These are phyloP conservation scores for Didymella arachidicola DNA, from an alignment of 2,329 filamentous ascomycete genomes.

Conservation along the genomic window DNA sequence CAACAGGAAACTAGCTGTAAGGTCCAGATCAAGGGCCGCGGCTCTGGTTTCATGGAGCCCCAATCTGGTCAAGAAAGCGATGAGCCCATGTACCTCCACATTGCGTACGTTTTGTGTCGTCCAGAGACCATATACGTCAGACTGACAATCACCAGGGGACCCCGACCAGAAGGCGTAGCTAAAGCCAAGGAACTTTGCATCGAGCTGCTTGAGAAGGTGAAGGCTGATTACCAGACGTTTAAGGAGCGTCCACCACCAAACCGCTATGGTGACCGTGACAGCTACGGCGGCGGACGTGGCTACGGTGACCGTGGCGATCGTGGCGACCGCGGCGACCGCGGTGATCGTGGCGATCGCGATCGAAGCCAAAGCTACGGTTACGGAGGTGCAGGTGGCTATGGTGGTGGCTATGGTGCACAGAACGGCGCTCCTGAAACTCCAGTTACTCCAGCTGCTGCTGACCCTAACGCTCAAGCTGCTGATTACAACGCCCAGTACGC, in stretches of 20 bases:
- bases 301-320: slow-evolving; percentile 50
- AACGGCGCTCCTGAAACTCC: slow-evolving; percentile 37
- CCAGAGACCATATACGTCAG: neutral
- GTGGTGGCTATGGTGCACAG: slow-evolving; percentile 45
- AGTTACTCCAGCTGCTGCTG: slow-evolving; percentile 53
- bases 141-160: slow-evolving; percentile 67
- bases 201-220: slow-evolving; percentile 85
- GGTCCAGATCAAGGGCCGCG: slow-evolving; percentile 97
- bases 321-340: slow-evolving; percentile 50
- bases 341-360: slow-evolving; percentile 52
- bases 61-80: slow-evolving; percentile 90
- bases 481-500: slow-evolving; percentile 86
- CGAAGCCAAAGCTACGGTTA: slow-evolving; percentile 53
- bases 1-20: slow-evolving; percentile 94
- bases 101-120: slow-evolving; percentile 70
- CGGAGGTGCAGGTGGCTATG: slow-evolving; percentile 49
- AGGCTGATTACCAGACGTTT: slow-evolving; percentile 86
- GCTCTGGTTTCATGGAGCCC: slow-evolving; percentile 91
- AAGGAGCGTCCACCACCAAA: slow-evolving; percentile 71
- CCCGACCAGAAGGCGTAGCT: slow-evolving; percentile 84
- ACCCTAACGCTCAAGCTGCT: slow-evolving; percentile 50
- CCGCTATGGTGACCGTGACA: slow-evolving; percentile 54
- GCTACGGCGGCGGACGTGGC: slow-evolving; percentile 47
- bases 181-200: slow-evolving; percentile 88
- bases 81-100: slow-evolving; percentile 95